Evolutionary conservation across 73 alveolate species (phyloP).

Genomic region (Durusdinium trenchii): DNA sequence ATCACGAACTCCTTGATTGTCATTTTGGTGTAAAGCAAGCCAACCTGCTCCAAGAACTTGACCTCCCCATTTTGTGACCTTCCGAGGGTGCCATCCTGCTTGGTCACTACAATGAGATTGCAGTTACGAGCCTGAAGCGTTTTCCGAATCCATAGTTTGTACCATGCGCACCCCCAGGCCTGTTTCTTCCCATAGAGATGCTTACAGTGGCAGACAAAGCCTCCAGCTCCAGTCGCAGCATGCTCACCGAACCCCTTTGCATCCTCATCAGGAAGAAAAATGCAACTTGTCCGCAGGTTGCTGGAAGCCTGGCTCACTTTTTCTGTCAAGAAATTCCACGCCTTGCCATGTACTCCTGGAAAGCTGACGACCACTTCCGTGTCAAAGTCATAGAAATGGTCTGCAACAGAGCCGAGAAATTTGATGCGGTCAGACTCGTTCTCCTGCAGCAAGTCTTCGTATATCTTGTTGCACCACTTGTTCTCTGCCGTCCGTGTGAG

Average conservation of each 20-base stretch:
- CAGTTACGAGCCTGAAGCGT: background rate
- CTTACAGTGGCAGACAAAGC: background rate
- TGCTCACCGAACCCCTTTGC: conserved; percentile 1
- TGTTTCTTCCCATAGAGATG: background rate
- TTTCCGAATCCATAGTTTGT: background rate
- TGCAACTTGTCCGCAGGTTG: background rate
- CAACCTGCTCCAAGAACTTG: background rate
- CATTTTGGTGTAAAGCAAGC: background rate
- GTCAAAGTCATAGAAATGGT: background rate
- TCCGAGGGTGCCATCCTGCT: background rate
- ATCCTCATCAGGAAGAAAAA: background rate
- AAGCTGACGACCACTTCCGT: background rate
- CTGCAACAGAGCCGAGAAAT: background rate
- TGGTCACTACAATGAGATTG: background rate
- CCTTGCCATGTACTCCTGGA: background rate
- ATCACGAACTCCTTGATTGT: background rate
- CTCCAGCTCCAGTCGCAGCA: background rate
- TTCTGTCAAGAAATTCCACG: background rate
- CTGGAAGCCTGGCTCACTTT: background rate
- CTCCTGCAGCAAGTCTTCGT: background rate
- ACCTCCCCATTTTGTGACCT: background rate
- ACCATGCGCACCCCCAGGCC: background rate
- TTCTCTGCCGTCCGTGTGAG: no score
- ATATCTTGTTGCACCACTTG: no score
- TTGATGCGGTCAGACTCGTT: background rate